Evolutionary conservation across 2,329 filamentous ascomycete genomes (phyloP), one percentile per base, ranked within the genome.

Genomic region (Sordariomycetes sp.): DNA sequence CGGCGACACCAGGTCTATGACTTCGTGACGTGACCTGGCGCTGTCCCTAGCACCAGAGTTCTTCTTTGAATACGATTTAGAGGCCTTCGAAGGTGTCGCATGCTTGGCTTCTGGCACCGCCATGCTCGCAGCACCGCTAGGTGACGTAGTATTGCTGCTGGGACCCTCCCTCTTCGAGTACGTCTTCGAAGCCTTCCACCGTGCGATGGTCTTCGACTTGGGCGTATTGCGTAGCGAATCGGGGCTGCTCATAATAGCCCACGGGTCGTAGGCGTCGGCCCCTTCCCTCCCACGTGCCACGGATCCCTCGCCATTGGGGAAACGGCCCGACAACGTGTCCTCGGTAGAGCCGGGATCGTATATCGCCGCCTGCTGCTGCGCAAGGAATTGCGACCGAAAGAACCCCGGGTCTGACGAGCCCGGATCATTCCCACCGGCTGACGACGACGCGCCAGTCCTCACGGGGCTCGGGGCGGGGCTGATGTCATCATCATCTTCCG

Each of bases 341-440:
- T 6, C 40, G 18, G 16, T 46, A n/a, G 40, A 46, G 5, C 40
- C 16, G 18, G 18, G 22, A 28, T 52, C 24, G 20, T 53, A 50
- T 10, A 60, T 54, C 7, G 59, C 62, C 11, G 69, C 68, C 37
- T 68, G 67, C 46, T 71, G 70, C 62, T 80, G 76, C 54, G 78
- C 74, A 24, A 77, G 69, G 59, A 78, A 79, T 11, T 80, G 64
- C 55, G 68, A 70, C 53, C 73, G 72, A 61, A 80, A 80, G 61
- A 79, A 76, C 0, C 69, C 71, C 1, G 73, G 70, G 59, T 80
- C 76, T 1, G 78, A 80, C 18, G 77, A 80, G 40, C 40, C n/a
- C 2, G 7, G 6, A 46, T 3, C 37, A 11, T 16, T n/a, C 3
- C 40, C 18, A 8, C n/a, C 40, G 2, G 14, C 40, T 3, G 40